Base-by-base conservation (phyloP, 208 protist genomes). In the Wallacemonas sp. region DNA sequence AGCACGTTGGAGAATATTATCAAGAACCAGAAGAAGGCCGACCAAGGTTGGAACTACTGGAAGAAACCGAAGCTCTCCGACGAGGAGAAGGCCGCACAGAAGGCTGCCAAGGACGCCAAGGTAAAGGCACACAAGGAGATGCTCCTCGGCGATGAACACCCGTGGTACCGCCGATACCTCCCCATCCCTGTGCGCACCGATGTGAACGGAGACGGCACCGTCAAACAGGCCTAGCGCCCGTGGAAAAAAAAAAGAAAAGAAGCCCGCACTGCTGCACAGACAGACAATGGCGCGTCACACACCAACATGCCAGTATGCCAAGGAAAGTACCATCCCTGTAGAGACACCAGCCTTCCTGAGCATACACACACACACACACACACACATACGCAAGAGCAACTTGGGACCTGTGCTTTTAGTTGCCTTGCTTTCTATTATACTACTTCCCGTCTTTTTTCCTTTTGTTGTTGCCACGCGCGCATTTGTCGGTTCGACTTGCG, bases 1-100 rank as follows among this genome's bases (percentile, higher is more conserved):
- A 81, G 73, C 12, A 92, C 81, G 1, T 53, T 89, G 59, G 73
- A 82, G 8, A 65, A 46, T 22, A 78, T 87, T 67, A 69, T 76
- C 6, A 22, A 32, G 6, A 26, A 17, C 22, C 12, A 22, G 15
- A 45, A 66, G 42, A 32, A 30, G 0, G 54, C 37, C 19, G 30
- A 44, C 17, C n/a, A 19, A 0, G 63, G 61, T 33, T 50, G 46
- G 30, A 29, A 54, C 26, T 37, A 45, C 29, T 34, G 32, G 26
- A 29, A 48, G 1, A 34, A 32, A 12, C 37, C 36, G 26, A 38
- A 29, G 37, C 29, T 6, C 3, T 57, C 36, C 17, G 45, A 65
- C 1, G 73, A 74, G 45, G 61, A 79, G 33, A 48, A 54, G 33
- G 71, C 50, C 4, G 44, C 50, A 41, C 13, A 29, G 44, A 36